Evolutionary conservation across 108 stramenopile genomes (phyloP), one percentile per base, ranked within the genome.

Genomic region (Pseudonitzschia multiseries): DNA sequence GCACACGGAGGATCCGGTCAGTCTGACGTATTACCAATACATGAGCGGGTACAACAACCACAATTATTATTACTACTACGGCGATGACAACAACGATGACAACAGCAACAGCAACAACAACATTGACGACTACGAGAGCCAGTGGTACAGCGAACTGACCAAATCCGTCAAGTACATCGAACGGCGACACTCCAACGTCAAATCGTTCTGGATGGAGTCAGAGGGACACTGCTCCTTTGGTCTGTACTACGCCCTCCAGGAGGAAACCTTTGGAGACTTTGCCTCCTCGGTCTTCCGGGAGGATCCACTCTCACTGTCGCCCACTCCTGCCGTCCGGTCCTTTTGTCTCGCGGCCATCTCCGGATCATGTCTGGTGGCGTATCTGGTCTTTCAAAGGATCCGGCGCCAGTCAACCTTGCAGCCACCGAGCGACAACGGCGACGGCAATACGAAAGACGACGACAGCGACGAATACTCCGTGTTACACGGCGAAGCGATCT

Each of bases 161-260:
- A 21, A 24, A 15, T 79, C 78, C 1, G 48, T 85, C 50, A 51
- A 44, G 5, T 71, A 48, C 32, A 76, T 85, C 12, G 40, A 80
- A 57, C 75, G 63, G 52, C 80, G 71, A 27, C 84, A 85, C 48
- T n/a, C 48, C 27, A 85, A 85, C 53, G 79, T 83, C 32, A 54
- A 77, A 32, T 70, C 75, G 1, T 85, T 54, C 54, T 65, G 72
- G 21, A 83, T 83, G 21, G 84, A 83, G 42, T 73, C 76, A 3
- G 81, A 85, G 71, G 84, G 81, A 0, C 84, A 85, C 44, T 85
- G 84, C 44, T 69, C 71, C 8, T 85, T 85, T 75, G 84, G 84
- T 22, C 44, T 82, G 50, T 85, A 85, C 54, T 85, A 85, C 63
- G 79, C 79, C 2, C 64, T 85, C 20, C 79, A 74, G 61, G 75